Base-by-base conservation (phyloP, 768 basidiomycete species). In the Arthromyces matolae region DNA sequence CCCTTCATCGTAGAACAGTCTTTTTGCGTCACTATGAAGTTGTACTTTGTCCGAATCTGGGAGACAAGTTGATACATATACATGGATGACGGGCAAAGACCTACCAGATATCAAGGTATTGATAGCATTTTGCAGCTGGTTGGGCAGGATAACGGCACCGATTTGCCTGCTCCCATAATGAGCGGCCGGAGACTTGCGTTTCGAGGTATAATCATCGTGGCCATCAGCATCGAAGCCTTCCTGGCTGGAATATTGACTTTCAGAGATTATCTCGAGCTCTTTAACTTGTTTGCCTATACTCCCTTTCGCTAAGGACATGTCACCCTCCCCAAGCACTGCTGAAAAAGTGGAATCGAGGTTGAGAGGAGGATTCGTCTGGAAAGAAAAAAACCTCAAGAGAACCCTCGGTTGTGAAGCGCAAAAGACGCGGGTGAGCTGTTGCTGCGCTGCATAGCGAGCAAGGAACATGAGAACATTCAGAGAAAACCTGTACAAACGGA, bases 111-210 rank as follows among this genome's bases (percentile, higher is more conserved):
- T 87, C 43, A 93, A 72, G 8, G 64, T 57, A 48, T 76, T 74
- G 40, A 96, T 84, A 4, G 84, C 69, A 10, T 71, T 71, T 54
- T 83, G 77, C 34, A 97, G 71, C 63, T 93, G 84, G 8, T 75
- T 64, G 0, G 93, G 86, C 10, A 97, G 59, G 10, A 84, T 68
- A 7, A 93, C 80, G 35, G 83, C 69, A 8, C 90, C 89, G 39
- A 90, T 75, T 34, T 76, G 69, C 48, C 81, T 74, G 55, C 86
- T 85, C 14, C 93, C 94, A 63, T 89, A 89, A 19, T 72, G 69
- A 16, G 92, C 91, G 18, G 89, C 91, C 34, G 89, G 86, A 20
- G 90, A 91, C 61, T 87, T 87, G 63, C 77, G 61, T 55, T 71
- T 54, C 53, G 53, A 58, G 20, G 64, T 64, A 5, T 47, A 37